Evolutionary conservation across 2,329 filamentous ascomycete species (phyloP), one percentile per base, ranked within the genome.

Genomic region (Cordyceps cicadae): DNA sequence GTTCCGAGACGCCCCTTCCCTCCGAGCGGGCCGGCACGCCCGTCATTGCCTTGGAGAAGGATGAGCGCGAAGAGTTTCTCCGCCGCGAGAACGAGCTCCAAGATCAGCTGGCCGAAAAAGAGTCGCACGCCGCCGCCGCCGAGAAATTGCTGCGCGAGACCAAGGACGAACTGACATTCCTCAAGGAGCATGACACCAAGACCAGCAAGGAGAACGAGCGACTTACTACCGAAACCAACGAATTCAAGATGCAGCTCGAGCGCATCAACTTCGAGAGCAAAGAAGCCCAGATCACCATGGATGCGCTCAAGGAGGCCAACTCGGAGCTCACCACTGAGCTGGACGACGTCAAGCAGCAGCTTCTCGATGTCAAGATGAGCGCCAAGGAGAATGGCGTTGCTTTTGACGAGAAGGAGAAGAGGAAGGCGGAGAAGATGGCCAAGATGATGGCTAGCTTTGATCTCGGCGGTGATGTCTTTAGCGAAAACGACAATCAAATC

Each of bases 391-490:
- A 89, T 1, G 92, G 85, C 50, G 92, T 92, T 9, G 88, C 91
- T 17, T 78, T 95, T 21, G 93, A 97, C 67, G 94, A 97, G 76
- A 99, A 99, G 81, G 95, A 97, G 76, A 93, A 92, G 81, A 92
- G 92, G 78, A 99, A 99, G 82, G 91, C 92, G 0, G 94, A 99
- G 77, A 94, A 95, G 76, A 99, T 99, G 94, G 94, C 94, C 49
- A 90, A 97, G 82, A 99, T 99, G 94, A 97, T 99, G 93, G 94
- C 94, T 62, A 92, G 93, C 3, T 97, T 99, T 69, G 93, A 99
- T 70, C 84, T 99, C 39, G 93, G 92, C 50, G 88, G 89, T 54
- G 92, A 97, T 62, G 87, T 95, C 37, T 96, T 97, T 73, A 96
- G 92, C 66, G 89, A 94, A 62, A 96, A 96, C 67, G 94, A 99